Conservation (phyloP, 1,284 basidiomycete species). For the Naganishia liquefaciens region DNA sequence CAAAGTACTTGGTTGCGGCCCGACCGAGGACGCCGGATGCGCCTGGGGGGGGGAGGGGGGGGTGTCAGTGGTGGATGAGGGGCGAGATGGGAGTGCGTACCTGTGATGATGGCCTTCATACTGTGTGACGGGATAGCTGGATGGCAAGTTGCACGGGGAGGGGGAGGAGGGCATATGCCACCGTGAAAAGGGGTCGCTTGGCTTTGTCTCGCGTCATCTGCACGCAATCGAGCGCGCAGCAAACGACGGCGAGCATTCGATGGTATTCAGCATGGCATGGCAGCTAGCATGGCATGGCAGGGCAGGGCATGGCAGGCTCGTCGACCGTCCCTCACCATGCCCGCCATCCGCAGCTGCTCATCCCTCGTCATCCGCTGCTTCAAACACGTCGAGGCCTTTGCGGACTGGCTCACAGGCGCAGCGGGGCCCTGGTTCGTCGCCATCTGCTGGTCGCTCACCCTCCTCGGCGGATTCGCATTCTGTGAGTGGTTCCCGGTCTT, state of each 20-base stretch:
- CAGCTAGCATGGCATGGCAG: no score
- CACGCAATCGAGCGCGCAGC: no score
- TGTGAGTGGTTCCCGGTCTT: constrained; percentile 60
- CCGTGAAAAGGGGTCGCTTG: not conserved
- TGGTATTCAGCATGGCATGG: no score
- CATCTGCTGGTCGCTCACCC: constrained; percentile 71
- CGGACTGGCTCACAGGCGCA: constrained; percentile 78
- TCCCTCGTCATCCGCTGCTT: constrained; percentile 77
- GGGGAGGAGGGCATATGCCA: not conserved
- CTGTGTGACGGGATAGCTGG: not conserved
- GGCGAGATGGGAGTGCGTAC: constrained; percentile 30
- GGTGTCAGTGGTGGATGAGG: not conserved
- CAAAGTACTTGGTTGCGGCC: constrained; percentile 49
- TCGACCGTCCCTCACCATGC: constrained; percentile 15
- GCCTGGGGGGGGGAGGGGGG: constrained; percentile 41
- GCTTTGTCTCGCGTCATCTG: no score
- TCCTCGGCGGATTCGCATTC: constrained; percentile 71
- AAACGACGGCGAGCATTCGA: no score
- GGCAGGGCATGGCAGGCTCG: no score
- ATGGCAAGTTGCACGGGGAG: not conserved
- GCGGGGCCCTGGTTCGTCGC: constrained; percentile 87
- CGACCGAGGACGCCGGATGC: constrained; percentile 59
- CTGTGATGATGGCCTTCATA: constrained; percentile 41
- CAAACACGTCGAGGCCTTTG: constrained; percentile 71
- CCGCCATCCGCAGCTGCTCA: constrained; percentile 46